Evolutionary conservation across 805 yeast genomes (phyloP).

Genomic region (Wickerhamomyces chaumierensis): DNA sequence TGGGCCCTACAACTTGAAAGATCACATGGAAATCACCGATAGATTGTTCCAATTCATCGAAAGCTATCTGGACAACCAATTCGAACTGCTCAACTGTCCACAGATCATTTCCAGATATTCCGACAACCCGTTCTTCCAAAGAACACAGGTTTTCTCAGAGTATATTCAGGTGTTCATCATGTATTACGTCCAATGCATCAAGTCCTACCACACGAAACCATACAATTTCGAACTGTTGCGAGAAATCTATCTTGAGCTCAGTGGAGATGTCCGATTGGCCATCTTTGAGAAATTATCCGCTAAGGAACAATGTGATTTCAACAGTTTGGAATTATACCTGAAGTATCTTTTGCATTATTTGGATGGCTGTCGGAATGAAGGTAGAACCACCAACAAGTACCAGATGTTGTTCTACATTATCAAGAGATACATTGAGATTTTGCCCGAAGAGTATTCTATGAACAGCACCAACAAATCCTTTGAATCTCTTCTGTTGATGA

Average conservation of each 20-base stretch:
- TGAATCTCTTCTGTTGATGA: slow-evolving; percentile 16
- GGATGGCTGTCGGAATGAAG: slow-evolving; percentile 4
- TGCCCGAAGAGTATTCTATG: slow-evolving; percentile 11
- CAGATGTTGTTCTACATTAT: slow-evolving; percentile 16
- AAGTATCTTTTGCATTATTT: slow-evolving; percentile 8
- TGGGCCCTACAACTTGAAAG: slow-evolving; percentile 14
- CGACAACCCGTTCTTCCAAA: slow-evolving; percentile 7
- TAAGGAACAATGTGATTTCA: slow-evolving; percentile 5
- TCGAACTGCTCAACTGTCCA: slow-evolving; percentile 8
- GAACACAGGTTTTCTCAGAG: slow-evolving; percentile 12
- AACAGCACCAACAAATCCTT: slow-evolving; percentile 2
- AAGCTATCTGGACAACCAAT: slow-evolving; percentile 12
- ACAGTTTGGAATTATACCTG: slow-evolving; percentile 10
- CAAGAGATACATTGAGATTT: slow-evolving; percentile 13
- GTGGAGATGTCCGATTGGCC: background rate
- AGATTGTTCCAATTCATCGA: slow-evolving; percentile 14
- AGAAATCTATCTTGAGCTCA: slow-evolving; percentile 19
- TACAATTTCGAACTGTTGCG: slow-evolving; percentile 18
- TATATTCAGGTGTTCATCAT: slow-evolving; percentile 14
- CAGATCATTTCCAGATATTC: slow-evolving; percentile 5
- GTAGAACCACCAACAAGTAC: slow-evolving; percentile 10
- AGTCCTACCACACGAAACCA: slow-evolving; percentile 21
- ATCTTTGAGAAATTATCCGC: background rate
- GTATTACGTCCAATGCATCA: slow-evolving; percentile 21
- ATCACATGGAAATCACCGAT: slow-evolving; percentile 12